A percentile compares a stretch with the other conserved stretches of the same genome.
phyloP scores from a whole-genome alignment of 768 basidiomycete genomes.

The Boletus huronensis region DNA sequence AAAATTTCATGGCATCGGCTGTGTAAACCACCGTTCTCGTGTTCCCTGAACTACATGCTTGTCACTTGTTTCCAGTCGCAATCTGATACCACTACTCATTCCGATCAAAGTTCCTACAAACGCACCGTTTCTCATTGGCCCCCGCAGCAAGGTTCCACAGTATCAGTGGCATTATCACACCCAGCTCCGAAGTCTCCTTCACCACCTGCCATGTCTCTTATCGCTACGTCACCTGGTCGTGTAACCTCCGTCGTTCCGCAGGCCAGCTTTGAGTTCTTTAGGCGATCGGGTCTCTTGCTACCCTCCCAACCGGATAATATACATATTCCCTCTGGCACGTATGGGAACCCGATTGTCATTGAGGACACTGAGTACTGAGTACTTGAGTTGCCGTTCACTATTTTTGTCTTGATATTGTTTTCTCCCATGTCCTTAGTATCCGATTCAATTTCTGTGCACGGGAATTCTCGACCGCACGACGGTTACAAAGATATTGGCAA shows the following conservation, averaged over 20 bases:
- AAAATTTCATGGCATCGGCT: not conserved
- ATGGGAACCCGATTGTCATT: slow-evolving; percentile 23
- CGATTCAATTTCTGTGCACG: not conserved
- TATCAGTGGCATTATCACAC: not conserved
- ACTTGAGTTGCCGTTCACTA: slow-evolving; percentile 3
- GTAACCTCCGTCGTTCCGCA: not conserved
- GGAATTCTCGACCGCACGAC: not conserved
- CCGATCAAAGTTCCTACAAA: slow-evolving; percentile 1
- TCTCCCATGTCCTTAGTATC: not conserved
- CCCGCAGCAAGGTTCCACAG: not conserved
- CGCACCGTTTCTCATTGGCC: not conserved
- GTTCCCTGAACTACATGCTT: not conserved
- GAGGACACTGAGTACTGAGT: slow-evolving; percentile 21
- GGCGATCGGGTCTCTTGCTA: slow-evolving; percentile 3
- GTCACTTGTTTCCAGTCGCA: slow-evolving; percentile 7
- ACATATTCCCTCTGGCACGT: slow-evolving; percentile 9
- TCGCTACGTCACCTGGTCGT: not conserved
- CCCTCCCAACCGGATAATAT: slow-evolving; percentile 1
- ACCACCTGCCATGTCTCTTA: not conserved
- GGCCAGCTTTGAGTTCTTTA: not conserved
- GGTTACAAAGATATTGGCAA: not conserved
- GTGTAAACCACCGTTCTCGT: not conserved
- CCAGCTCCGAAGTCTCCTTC: not conserved
- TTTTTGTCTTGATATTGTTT: not conserved
- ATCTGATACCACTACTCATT: not conserved